Conservation (phyloP, 495 filamentous ascomycete species). For the Aspergillus sparsus region DNA sequence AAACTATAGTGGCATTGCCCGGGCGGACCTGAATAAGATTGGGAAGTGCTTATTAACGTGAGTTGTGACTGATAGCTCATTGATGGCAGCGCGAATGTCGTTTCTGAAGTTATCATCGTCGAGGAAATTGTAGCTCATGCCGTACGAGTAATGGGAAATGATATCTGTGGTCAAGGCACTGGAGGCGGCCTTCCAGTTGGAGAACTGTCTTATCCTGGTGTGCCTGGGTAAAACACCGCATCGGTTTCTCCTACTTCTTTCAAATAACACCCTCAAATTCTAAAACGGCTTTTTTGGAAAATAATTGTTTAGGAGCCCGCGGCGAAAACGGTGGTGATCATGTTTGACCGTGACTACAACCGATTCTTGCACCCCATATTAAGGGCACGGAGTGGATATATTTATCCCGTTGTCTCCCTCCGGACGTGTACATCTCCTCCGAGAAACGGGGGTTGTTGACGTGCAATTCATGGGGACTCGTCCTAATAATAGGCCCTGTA, state of each 20-base stretch:
- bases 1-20: no score
- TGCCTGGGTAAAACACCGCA: not conserved
- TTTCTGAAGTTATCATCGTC: not conserved
- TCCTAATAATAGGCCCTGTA: not conserved
- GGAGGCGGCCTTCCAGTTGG: not conserved
- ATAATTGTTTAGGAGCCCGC: not conserved
- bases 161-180: not conserved
- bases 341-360: not conserved
- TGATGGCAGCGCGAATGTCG: not conserved
- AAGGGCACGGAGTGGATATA: not conserved
- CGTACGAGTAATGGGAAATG: not conserved
- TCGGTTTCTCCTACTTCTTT: not conserved
- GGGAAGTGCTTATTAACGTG: no score
- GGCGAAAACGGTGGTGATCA: not conserved
- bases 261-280: not conserved
- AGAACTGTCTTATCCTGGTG: not conserved
- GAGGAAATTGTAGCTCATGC: not conserved
- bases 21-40: no score
- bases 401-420: not conserved
- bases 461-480: not conserved
- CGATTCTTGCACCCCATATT: not conserved
- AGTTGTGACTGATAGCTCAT: no score
- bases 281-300: not conserved
- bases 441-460: not conserved
- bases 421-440: not conserved